Base-by-base conservation (phyloP, 2,329 filamentous ascomycete genomes). In the Botrytis porri region DNA sequence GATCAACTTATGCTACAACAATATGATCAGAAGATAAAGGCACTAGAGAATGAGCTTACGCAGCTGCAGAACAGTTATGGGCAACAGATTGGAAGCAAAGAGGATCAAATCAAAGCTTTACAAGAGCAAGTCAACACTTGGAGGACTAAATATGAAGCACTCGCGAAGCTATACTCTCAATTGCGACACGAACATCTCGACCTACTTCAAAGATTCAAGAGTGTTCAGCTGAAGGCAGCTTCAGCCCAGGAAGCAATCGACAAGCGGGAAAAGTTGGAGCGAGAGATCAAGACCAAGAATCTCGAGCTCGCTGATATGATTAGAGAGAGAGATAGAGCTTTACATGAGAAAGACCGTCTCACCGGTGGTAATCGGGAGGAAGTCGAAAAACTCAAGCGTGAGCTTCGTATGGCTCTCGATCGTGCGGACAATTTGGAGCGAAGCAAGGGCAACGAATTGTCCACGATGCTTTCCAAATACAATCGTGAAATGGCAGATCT, bases 261-360 rank as follows among this genome's bases (percentile, higher is more conserved):
- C 73, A 91, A 89, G 78, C 91, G 95, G 14, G 96, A 99, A 84
- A 97, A 97, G 85, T 87, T 99, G 70, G 94, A 98, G 84, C 92
- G 95, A 48, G 96, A 99, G 84, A 92, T 99, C 82, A 99, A 99
- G 88, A 98, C 95, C 43, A 99, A 99, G 88, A 99, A 99, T 81
- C 86, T 99, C n/a, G 96, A 99, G 82, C 84, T 99, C 75, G 96
- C 96, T 45, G 94, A 98, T 82, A 98, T 99, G 96, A 99, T 99
- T 76, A 90, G 96, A 61, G 96, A 99, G 84, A 89, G 96, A 78
- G 96, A 99, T 80, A 90, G 96, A 76, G 96, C 96, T 43, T 84
- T 98, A 70, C 94, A 98, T 80, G 96, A 99, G 75, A 94, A 95
- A 82, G 96, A 99, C 81, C 90, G 96, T 72, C 84, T 92, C n/a